Evolutionary conservation across 495 filamentous ascomycete genomes (phyloP), one percentile per base, ranked within the genome.

Genomic region (Jackrogersella minutella): DNA sequence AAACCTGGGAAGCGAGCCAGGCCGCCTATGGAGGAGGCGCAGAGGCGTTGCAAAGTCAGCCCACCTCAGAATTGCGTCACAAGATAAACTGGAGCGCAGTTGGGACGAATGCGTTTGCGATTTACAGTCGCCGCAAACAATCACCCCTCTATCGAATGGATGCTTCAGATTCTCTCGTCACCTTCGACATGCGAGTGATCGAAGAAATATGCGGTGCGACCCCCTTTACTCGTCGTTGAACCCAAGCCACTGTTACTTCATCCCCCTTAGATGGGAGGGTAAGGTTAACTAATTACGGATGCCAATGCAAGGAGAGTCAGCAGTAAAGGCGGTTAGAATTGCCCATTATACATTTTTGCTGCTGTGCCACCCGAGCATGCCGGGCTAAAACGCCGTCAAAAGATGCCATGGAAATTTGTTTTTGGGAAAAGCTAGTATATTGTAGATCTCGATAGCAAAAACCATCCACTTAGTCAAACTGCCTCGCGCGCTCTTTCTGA

Each of bases 131-230:
- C 58, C 33, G 47, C 54, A 68, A 30, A n/a, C n/a, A n/a, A n/a
- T n/a, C 55, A n/a, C 50, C 51, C 51, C 24, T 56, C 58, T 41
- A n/a, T 56, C 31, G 49, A 37, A 49, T 34, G 13, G 24, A 34
- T 49, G 47, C 63, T 54, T 44, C 7, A 21, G 5, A n/a, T 54
- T 49, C 37, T 46, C 33, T 64, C 22, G 9, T 28, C 39, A 44
- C 21, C n/a, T 54, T 66, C 50, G n/a, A 58, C 46, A 58, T 69
- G 66, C 66, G 57, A 69, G 61, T 69, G 66, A 69, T 69, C 61
- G 22, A 58, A 58, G 50, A 44, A 65, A 33, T 44, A 69, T 69
- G 66, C 66, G 56, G 66, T 69, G 66, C 61, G 33, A 69, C 66
- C 66, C 56, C 26, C 26, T 26, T 19, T 16, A 41, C 8, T n/a